Percentiles rank a stretch among this genome's conserved stretches.
These are phyloP conservation scores for Naganishia onofrii DNA, from an alignment of 768 basidiomycete genomes.

Conservation along the genomic window DNA sequence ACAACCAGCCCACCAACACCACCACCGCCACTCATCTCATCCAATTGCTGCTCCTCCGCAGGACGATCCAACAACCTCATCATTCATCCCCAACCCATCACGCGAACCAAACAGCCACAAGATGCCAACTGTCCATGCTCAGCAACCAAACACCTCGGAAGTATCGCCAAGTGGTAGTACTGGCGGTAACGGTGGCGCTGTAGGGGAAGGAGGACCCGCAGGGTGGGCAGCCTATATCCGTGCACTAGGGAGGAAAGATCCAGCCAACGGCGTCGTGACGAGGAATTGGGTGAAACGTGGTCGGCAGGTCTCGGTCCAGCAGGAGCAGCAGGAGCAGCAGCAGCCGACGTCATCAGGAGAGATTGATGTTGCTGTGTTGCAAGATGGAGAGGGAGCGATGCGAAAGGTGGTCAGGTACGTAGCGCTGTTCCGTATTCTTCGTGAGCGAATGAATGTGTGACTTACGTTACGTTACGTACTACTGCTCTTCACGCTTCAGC, in stretches of 20 bases:
- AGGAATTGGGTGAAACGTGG: conserved; percentile 11
- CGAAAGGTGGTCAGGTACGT: no score
- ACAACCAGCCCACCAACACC: neutral
- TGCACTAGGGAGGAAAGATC: conserved; percentile 11
- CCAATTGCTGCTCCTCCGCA: neutral
- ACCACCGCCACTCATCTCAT: neutral
- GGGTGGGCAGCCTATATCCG: conserved; percentile 3
- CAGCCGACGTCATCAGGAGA: no score
- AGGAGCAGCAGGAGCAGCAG: no score
- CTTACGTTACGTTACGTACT: no score
- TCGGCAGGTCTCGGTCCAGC: no score
- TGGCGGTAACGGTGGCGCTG: neutral
- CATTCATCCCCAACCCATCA: neutral
- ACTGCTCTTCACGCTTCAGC: no score
- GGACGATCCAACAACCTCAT: neutral
- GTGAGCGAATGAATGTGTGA: no score
- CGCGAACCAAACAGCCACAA: neutral
- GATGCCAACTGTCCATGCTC: neutral
- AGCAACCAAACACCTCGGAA: no score
- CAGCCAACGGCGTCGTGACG: neutral
- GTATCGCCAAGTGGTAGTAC: no score
- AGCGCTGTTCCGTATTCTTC: no score
- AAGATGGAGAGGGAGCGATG: neutral
- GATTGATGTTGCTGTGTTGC: neutral
- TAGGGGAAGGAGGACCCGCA: neutral